Conservation (phyloP, 345 rosid species). For the Cardamine chenopodiifolia region DNA sequence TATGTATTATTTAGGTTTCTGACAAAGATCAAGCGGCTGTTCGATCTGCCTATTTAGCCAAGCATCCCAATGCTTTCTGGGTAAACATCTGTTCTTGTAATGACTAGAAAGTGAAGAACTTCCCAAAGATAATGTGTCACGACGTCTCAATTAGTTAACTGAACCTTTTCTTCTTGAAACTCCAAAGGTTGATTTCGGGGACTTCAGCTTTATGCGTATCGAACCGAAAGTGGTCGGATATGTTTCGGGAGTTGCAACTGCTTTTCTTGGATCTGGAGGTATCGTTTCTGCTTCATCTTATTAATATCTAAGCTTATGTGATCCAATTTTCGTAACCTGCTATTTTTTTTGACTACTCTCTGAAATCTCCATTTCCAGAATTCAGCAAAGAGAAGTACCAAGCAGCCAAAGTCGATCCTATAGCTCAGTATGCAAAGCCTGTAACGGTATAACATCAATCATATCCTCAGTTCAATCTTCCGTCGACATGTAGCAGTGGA, state of each 20-base stretch:
- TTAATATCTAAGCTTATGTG: slow-evolving; percentile 17
- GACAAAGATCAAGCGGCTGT: slow-evolving; percentile 61
- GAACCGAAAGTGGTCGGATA: slow-evolving; percentile 82
- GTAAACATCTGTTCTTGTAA: slow-evolving; percentile 48
- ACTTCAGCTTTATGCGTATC: slow-evolving; percentile 80
- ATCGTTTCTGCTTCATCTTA: slow-evolving; percentile 13
- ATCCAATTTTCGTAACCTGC: background rate
- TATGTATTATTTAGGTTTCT: slow-evolving; percentile 55
- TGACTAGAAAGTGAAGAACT: slow-evolving; percentile 1
- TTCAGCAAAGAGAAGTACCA: slow-evolving; percentile 71
- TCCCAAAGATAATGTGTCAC: background rate
- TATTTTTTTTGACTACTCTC: too few relatives aligned
- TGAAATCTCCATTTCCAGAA: slow-evolving; percentile 47
- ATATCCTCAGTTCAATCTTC: background rate
- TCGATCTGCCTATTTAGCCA: slow-evolving; percentile 79
- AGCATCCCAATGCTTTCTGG: slow-evolving; percentile 95
- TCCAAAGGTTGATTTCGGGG: slow-evolving; percentile 94
- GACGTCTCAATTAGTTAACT: slow-evolving; percentile 19
- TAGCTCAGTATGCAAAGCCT: slow-evolving; percentile 82
- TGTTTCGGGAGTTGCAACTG: slow-evolving; percentile 90
- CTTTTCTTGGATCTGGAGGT: slow-evolving; percentile 98
- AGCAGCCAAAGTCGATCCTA: slow-evolving; percentile 81
- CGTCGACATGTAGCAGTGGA: background rate
- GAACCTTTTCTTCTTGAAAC: slow-evolving; percentile 27
- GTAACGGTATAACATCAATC: slow-evolving; percentile 59